Base-by-base conservation (phyloP, 768 basidiomycete genomes). In the Trametes elegans region DNA sequence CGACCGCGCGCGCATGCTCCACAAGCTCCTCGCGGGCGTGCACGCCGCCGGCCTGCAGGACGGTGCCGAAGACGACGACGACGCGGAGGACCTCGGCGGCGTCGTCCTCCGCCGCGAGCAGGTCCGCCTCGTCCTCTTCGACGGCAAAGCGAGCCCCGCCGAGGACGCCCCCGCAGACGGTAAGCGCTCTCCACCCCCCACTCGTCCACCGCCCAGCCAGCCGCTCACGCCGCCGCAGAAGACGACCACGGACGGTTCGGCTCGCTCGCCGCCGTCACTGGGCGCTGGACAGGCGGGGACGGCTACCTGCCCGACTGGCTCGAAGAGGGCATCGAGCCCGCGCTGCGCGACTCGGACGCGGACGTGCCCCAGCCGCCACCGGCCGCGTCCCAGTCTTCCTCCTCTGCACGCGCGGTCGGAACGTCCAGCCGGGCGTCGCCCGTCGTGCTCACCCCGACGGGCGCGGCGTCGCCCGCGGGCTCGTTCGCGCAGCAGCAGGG, bases 61-160 rank as follows among this genome's bases (percentile, higher is more conserved):
- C 27, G 64, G n/a, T n/a, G n/a, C n/a, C n/a, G n/a, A 57, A 11
- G 67, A 65, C 13, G 60, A 62, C 9, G 61, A 61, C 9, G 58
- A 46, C 14, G 73, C 71, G 31, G 74, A 74, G 13, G 79, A 79
- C 34, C 71, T 80, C 21, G 79, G 82, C 9, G 86, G 92, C 2
- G 93, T 97, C 26, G 76, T 93, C 11, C 73, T 97, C 41, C 73
- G 94, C 56, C 75, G 83, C 36, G 93, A 94, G 63, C 94, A 97
- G 66, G 87, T 93, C 18, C 78, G 73, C 51, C 71, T 90, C 28
- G 85, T 97, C 1, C 70, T 96, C 35, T 89, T 93, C 61, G 84
- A 88, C 23, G 89, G 90, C 0, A 92, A 93, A 67, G 70, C 74
- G 7, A 74, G 73, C 4, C 73, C 75, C 42, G 73, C 73, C 31